These are phyloP conservation scores for Chlamydomonas schloesseri DNA, from an alignment of 139 green algal genomes.

Conservation along the genomic window DNA sequence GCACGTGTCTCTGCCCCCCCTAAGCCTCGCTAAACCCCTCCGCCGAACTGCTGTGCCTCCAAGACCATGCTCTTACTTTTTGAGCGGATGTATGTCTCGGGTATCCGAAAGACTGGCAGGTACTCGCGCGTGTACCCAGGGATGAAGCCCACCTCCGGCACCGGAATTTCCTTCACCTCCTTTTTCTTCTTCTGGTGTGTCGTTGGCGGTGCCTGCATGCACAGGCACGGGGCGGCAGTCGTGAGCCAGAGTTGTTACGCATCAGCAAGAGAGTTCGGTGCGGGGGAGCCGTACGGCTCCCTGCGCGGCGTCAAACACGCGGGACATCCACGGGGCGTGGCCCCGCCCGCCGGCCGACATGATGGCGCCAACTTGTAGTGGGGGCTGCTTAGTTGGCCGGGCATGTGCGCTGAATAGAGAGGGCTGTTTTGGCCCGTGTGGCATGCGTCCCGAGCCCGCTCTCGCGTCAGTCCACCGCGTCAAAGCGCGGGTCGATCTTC, in stretches of 20 bases:
- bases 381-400: not conserved
- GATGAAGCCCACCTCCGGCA: constrained; percentile 74
- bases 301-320: too few species aligned
- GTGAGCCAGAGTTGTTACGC: too few species aligned
- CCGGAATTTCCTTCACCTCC: constrained; percentile 79
- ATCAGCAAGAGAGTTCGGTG: too few species aligned
- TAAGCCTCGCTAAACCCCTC: too few species aligned
- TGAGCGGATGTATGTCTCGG: constrained; percentile 79
- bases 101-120: constrained; percentile 76
- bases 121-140: constrained; percentile 84
- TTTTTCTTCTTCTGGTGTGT: constrained; percentile 55
- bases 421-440: not conserved
- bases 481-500: constrained; percentile 7
- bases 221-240: too few species aligned
- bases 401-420: constrained; percentile 16
- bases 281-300: too few species aligned
- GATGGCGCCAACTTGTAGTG: constrained; percentile 28
- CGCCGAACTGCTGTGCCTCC: too few species aligned
- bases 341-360: constrained; percentile 21
- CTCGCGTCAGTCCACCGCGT: not conserved
- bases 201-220: not conserved
- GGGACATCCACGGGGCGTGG: too few species aligned
- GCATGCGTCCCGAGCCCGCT: not conserved
- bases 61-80: too few species aligned
- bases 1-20: too few species aligned